phyloP scores from a whole-genome alignment of 2,329 filamentous ascomycete species.

The Arthrobotrys sphaeroides region DNA sequence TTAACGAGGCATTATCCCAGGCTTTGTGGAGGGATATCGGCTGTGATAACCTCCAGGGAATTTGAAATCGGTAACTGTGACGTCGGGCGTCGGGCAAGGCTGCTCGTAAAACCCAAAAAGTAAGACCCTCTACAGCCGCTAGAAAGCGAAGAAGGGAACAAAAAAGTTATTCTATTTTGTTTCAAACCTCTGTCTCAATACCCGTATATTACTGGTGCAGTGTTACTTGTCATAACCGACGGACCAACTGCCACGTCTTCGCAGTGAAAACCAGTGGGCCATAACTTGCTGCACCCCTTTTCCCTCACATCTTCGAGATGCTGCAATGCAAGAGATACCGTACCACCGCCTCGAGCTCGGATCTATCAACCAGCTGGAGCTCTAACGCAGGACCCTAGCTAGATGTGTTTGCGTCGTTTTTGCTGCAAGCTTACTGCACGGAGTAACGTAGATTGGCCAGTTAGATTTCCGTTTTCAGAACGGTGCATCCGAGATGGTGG shows the following conservation, averaged over 20 bases:
- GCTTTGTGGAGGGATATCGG: constrained; percentile 43
- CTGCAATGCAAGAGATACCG: constrained; percentile 10
- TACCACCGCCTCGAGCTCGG: constrained; percentile 13
- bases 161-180: constrained; percentile 11
- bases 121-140: constrained; percentile 15
- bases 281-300: constrained; percentile 31
- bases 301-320: constrained; percentile 10
- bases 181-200: constrained; percentile 39
- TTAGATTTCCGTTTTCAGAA: constrained; percentile 45
- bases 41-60: constrained; percentile 36
- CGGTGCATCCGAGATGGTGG: constrained; percentile 53
- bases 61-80: constrained; percentile 10
- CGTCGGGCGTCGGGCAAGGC: constrained; percentile 5
- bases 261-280: background rate
- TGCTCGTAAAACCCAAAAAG: background rate
- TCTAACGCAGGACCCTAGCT: constrained; percentile 32
- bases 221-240: background rate
- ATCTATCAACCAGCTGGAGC: constrained; percentile 30
- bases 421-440: constrained; percentile 39
- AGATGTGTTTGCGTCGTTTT: constrained; percentile 41
- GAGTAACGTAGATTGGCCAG: constrained; percentile 15
- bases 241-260: constrained; percentile 48
- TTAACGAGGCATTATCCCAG: constrained; percentile 18
- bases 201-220: too few species aligned
- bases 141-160: constrained; percentile 21